Conservation (phyloP, 176 grass and related monocot species). For the Paspalum notatum region DNA sequence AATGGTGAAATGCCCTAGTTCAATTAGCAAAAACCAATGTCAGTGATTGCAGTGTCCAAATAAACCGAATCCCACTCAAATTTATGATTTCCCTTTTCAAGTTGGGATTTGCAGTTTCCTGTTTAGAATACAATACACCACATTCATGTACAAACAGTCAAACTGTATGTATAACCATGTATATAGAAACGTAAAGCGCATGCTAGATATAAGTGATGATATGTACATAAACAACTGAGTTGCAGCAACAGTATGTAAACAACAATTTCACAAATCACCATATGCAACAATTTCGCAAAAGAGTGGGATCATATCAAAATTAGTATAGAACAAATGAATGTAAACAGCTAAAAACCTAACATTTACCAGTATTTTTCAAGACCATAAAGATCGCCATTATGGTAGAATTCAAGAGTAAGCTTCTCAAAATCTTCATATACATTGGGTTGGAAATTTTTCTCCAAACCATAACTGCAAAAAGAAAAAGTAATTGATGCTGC, state of each 20-base stretch:
- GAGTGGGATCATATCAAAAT: slow-evolving; percentile 6
- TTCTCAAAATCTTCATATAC: slow-evolving; percentile 96
- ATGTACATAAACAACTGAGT: background rate
- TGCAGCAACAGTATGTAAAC: background rate
- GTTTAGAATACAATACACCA: slow-evolving; percentile 3
- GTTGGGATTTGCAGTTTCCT: background rate
- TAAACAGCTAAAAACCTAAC: slow-evolving; percentile 20
- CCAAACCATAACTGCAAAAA: slow-evolving; percentile 94
- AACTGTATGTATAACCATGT: background rate
- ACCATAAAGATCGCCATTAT: slow-evolving; percentile 89
- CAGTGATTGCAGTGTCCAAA: background rate
- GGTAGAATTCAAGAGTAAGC: slow-evolving; percentile 71
- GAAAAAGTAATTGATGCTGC: background rate
- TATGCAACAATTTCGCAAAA: slow-evolving; percentile 24
- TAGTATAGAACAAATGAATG: slow-evolving; percentile 1
- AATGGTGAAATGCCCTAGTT: slow-evolving; percentile 96
- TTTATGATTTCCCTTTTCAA: background rate
- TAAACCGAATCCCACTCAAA: background rate
- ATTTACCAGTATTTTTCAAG: slow-evolving; percentile 99
- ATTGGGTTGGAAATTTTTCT: slow-evolving; percentile 84
- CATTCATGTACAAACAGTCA: background rate
- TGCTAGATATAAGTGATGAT: background rate
- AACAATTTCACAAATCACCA: slow-evolving; percentile 13
- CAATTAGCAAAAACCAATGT: slow-evolving; percentile 32
- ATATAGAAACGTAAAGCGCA: background rate